Percentiles rank a stretch among this genome's conserved stretches.
Evolutionary conservation across 345 rosid species (phyloP).

Genomic region (Camelina hispida): DNA sequence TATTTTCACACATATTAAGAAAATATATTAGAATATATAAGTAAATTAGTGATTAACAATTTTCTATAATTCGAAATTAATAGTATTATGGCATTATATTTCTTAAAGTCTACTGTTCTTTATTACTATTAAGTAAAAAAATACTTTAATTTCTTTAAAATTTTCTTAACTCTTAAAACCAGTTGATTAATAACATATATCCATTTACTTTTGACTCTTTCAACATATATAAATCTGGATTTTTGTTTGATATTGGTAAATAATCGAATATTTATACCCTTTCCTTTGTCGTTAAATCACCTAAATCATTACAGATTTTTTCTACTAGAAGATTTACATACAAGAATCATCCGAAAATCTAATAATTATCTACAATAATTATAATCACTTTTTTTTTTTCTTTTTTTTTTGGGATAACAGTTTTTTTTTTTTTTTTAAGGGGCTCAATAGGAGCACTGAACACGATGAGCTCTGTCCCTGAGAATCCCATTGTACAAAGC

Average conservation of each 20-base stretch:
- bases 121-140: too few relatives aligned
- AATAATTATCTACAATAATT: constrained; percentile 11
- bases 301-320: constrained; percentile 34
- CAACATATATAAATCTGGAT: neutral
- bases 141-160: too few relatives aligned
- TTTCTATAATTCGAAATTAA: too few relatives aligned
- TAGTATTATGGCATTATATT: too few relatives aligned
- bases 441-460: constrained; percentile 53
- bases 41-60: too few relatives aligned
- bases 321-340: constrained; percentile 17
- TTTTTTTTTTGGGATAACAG: neutral
- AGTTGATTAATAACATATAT: neutral
- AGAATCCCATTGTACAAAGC: constrained; percentile 76
- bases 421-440: constrained; percentile 22
- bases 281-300: constrained; percentile 15
- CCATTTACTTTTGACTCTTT: neutral
- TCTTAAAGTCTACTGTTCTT: too few relatives aligned
- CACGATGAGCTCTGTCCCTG: constrained; percentile 58
- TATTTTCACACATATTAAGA: too few relatives aligned
- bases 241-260: neutral
- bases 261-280: neutral
- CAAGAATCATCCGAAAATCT: constrained; percentile 3
- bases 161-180: too few relatives aligned
- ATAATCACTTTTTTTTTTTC: neutral
- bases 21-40: too few relatives aligned